phyloP scores from a whole-genome alignment of 164 flowering plant genomes.

The Malania oleifera region DNA sequence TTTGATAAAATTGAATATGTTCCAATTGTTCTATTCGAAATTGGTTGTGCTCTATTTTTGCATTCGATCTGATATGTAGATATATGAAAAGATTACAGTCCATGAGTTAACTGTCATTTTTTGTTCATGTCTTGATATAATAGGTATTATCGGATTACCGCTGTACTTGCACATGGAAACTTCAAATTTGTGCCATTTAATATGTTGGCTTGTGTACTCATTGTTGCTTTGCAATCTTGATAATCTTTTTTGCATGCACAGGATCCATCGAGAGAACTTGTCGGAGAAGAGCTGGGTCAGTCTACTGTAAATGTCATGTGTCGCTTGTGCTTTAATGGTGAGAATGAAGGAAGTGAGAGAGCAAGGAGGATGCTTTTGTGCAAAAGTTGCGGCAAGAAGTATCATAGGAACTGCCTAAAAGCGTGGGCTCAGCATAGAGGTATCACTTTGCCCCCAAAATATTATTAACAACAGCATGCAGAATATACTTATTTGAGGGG shows the following conservation, averaged over 20 bases:
- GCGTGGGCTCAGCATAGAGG: slow-evolving; percentile 90
- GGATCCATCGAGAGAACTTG: slow-evolving; percentile 35
- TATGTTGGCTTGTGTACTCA: background rate
- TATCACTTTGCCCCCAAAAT: slow-evolving; percentile 13
- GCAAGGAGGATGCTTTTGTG: slow-evolving; percentile 89
- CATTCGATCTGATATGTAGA: background rate
- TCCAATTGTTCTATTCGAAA: background rate
- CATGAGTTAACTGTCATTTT: too few species aligned
- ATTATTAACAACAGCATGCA: background rate
- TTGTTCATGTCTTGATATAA: too few species aligned
- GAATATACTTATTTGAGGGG: background rate
- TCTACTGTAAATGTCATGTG: slow-evolving; percentile 70
- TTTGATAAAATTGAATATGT: background rate
- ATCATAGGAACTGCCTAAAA: slow-evolving; percentile 85
- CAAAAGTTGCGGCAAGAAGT: slow-evolving; percentile 83
- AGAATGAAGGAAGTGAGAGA: slow-evolving; percentile 79
- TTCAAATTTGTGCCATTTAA: background rate
- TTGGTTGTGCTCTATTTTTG: background rate
- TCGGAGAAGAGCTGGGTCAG: slow-evolving; percentile 47
- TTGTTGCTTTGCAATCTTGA: background rate
- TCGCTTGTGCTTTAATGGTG: slow-evolving; percentile 79
- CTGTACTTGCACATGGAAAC: background rate
- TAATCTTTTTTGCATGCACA: slow-evolving; percentile 9
- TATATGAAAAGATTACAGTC: background rate
- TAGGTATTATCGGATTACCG: background rate